phyloP scores from a whole-genome alignment of 768 basidiomycete species.

The Neoboletus subvelutipes region DNA sequence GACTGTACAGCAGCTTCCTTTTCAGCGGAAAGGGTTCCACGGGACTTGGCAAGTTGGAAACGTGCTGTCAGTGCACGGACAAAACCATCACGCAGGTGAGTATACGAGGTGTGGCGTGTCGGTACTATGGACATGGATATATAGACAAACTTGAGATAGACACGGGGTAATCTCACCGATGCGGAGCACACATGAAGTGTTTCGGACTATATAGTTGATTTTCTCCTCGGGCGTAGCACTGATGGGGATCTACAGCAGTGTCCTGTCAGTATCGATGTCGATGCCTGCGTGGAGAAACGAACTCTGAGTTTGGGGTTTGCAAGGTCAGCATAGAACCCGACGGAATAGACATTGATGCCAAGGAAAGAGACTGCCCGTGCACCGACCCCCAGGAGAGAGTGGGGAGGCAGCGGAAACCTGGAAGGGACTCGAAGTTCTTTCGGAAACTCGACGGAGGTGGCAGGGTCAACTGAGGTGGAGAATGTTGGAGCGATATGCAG shows the following conservation, averaged over 20 bases:
- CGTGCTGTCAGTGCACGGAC: conserved; percentile 69
- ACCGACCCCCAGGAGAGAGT: conserved; percentile 79
- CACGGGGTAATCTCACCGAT: conserved; percentile 50
- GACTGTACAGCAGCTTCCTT: conserved; percentile 55
- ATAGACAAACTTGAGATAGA: not conserved
- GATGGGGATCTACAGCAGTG: conserved; percentile 45
- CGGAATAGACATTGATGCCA: conserved; percentile 83
- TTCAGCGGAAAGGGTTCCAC: conserved; percentile 55
- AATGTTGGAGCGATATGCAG: not conserved
- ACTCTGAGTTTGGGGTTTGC: conserved; percentile 62
- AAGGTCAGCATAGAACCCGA: conserved; percentile 88
- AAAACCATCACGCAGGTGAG: conserved; percentile 82
- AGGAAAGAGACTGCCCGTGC: conserved; percentile 89
- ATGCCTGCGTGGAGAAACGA: conserved; percentile 8
- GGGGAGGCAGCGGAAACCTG: conserved; percentile 56
- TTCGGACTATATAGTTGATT: conserved; percentile 62
- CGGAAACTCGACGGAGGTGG: conserved; percentile 73
- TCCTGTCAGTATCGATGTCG: conserved; percentile 1
- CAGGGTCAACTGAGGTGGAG: conserved; percentile 58
- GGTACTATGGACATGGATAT: conserved; percentile 52
- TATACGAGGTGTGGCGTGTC: conserved; percentile 71
- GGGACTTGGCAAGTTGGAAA: conserved; percentile 50
- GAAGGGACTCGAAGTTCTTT: conserved; percentile 62
- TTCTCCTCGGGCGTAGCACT: conserved; percentile 66
- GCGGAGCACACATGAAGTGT: conserved; percentile 68